These are phyloP conservation scores for Funneliformis mosseae DNA, from an alignment of 192 early-diverging fungal genomes.

Conservation along the genomic window DNA sequence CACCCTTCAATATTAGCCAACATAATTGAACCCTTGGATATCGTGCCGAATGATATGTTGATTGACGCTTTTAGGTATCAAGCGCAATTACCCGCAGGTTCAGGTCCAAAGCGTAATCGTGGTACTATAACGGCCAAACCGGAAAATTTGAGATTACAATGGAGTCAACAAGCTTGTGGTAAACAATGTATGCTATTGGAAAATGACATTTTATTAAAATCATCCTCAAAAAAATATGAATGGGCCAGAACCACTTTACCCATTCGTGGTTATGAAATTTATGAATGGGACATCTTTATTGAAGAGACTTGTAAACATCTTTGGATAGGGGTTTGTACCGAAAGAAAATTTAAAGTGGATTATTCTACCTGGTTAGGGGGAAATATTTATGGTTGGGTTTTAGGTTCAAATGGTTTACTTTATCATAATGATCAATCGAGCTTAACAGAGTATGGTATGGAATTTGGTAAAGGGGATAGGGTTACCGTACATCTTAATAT, in stretches of 20 bases:
- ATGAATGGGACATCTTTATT: slow-evolving; percentile 28
- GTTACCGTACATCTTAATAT: slow-evolving; percentile 1
- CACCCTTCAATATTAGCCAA: slow-evolving; percentile 21
- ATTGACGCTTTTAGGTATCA: slow-evolving; percentile 8
- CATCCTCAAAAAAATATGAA: not conserved
- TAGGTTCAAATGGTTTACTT: slow-evolving; percentile 6
- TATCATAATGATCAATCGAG: not conserved
- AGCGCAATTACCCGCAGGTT: not conserved
- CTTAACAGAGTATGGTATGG: not conserved
- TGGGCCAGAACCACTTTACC: not conserved
- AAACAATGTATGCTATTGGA: not conserved
- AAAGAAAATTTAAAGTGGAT: not conserved
- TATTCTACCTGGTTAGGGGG: slow-evolving; percentile 16
- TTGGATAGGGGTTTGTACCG: slow-evolving; percentile 5
- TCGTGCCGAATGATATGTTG: not conserved
- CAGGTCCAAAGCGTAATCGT: not conserved
- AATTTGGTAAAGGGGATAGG: not conserved
- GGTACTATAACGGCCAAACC: not conserved
- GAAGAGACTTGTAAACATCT: slow-evolving; percentile 13
- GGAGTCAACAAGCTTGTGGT: slow-evolving; percentile 7
- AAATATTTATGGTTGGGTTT: not conserved
- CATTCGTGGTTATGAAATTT: slow-evolving; percentile 7
- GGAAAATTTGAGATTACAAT: slow-evolving; percentile 1
- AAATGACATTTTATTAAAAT: not conserved
- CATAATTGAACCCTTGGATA: slow-evolving; percentile 13